phyloP scores from a whole-genome alignment of 2,329 filamentous ascomycete species.

The Geoglossum cookeanum region DNA sequence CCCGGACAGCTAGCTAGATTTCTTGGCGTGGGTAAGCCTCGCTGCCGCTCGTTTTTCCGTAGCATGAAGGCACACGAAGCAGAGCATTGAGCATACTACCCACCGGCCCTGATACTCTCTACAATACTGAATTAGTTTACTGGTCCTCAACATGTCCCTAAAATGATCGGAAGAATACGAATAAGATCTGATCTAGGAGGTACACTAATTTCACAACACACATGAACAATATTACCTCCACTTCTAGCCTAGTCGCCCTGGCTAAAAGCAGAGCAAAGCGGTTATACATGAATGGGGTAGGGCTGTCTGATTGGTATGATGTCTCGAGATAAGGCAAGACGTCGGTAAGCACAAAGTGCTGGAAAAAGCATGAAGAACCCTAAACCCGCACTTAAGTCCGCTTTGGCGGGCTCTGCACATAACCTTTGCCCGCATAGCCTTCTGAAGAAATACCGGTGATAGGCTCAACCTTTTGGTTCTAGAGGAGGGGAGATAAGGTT shows the following conservation, averaged over 20 bases:
- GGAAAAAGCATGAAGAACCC: neutral
- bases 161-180: neutral
- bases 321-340: neutral
- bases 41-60: no score
- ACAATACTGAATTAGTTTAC: neutral
- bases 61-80: no score
- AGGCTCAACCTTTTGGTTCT: conserved; percentile 73
- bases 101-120: no score
- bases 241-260: neutral
- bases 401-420: conserved; percentile 43
- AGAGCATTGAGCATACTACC: no score
- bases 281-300: neutral
- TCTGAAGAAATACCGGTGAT: conserved; percentile 67
- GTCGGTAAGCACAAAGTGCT: neutral
- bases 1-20: no score
- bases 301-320: neutral
- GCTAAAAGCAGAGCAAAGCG: neutral
- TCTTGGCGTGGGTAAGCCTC: no score
- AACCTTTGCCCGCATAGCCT: conserved; percentile 59
- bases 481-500: conserved; percentile 10
- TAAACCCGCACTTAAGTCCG: conserved; percentile 10
- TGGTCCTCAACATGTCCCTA: no score
- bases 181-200: neutral
- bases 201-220: neutral
- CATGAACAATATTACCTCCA: neutral